phyloP scores from a whole-genome alignment of 345 rosid genomes.

The Sisymbrium irio region DNA sequence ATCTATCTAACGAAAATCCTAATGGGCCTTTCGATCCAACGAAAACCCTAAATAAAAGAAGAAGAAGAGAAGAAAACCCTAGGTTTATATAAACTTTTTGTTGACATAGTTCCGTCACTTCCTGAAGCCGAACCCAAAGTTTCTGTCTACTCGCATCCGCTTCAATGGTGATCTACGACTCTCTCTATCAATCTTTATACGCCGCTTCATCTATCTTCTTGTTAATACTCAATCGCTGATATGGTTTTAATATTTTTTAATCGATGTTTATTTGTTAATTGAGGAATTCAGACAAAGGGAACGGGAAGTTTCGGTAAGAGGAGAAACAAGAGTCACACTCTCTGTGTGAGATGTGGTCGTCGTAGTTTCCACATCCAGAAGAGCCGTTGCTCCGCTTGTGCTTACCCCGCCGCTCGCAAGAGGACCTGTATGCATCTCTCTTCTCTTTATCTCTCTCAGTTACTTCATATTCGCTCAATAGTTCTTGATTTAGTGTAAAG shows the following conservation, averaged over 20 bases:
- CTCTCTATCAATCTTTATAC: not conserved
- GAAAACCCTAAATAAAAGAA: not conserved
- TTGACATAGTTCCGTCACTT: not conserved
- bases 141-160: not conserved
- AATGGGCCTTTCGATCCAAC: not conserved
- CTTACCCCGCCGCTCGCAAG: constrained; percentile 62
- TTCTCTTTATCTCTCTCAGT: not conserved
- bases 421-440: constrained; percentile 44
- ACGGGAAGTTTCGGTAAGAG: constrained; percentile 82
- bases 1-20: not conserved
- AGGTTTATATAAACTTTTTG: constrained; percentile 17
- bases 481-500: not conserved
- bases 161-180: constrained; percentile 29
- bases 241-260: not conserved
- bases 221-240: not conserved
- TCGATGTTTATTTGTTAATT: not conserved
- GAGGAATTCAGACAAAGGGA: constrained; percentile 57
- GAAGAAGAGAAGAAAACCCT: constrained; percentile 17
- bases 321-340: constrained; percentile 81
- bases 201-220: not conserved
- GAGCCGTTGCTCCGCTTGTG: constrained; percentile 81
- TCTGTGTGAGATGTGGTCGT: constrained; percentile 83
- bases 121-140: constrained; percentile 20
- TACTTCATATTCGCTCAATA: not conserved
- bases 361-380: constrained; percentile 82